Conservation (phyloP, 805 yeast species). For the Allodekkera sacchari region DNA sequence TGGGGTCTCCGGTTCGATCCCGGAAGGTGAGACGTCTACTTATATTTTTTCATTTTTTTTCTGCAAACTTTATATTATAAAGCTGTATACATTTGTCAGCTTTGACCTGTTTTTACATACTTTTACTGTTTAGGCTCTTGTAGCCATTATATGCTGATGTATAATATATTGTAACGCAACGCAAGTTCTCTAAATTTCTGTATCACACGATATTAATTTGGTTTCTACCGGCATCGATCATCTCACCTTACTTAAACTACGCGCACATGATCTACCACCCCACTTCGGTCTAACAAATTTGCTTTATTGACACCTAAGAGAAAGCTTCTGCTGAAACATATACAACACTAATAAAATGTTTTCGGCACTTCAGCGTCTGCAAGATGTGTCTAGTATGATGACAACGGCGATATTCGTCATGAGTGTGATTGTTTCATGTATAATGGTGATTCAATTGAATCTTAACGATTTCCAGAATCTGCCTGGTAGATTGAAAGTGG, state of each 20-base stretch:
- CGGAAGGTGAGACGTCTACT: slow-evolving; percentile 6
- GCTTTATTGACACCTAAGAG: too few relatives aligned
- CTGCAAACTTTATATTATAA: too few relatives aligned
- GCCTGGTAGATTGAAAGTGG: slow-evolving; percentile 16
- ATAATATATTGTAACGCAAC: too few relatives aligned
- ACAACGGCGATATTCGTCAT: slow-evolving; percentile 43
- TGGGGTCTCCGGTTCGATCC: slow-evolving; percentile 7
- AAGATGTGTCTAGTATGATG: slow-evolving; percentile 19
- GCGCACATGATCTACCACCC: too few relatives aligned
- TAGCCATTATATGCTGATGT: too few relatives aligned
- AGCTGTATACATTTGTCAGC: neutral
- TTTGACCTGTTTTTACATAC: neutral
- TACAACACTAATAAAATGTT: slow-evolving; percentile 1
- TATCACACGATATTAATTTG: too few relatives aligned
- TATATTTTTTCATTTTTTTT: neutral
- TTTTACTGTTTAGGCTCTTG: too few relatives aligned
- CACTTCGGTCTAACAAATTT: too few relatives aligned
- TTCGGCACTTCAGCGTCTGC: slow-evolving; percentile 1
- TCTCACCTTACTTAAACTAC: too few relatives aligned
- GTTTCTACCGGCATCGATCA: too few relatives aligned
- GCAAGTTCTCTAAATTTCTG: too few relatives aligned
- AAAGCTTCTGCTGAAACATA: too few relatives aligned
- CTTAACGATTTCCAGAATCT: slow-evolving; percentile 35
- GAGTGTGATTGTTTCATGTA: slow-evolving; percentile 36
- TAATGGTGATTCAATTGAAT: slow-evolving; percentile 43